phyloP scores from a whole-genome alignment of 176 grass and related monocot genomes.

The Rhynchospora pubera region DNA sequence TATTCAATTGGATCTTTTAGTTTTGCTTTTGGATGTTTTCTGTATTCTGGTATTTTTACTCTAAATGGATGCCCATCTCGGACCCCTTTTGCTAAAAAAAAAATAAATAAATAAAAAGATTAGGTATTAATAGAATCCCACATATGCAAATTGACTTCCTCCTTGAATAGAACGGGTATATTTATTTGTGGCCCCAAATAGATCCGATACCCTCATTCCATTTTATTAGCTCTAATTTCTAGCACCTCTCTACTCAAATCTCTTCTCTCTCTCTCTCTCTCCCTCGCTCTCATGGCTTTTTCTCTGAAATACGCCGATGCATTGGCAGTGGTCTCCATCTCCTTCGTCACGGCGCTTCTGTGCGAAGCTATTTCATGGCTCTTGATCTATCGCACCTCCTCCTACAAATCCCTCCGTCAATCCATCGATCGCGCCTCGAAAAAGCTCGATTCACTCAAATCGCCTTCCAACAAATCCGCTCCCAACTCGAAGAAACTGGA shows the following conservation, averaged over 20 bases:
- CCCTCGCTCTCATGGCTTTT: constrained; percentile 33
- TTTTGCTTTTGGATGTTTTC: too few species aligned
- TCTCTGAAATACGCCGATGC: constrained; percentile 62
- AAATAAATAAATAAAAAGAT: too few species aligned
- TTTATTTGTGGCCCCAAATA: background rate
- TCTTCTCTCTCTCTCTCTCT: background rate
- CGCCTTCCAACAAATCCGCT: constrained; percentile 13
- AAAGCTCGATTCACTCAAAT: constrained; percentile 94
- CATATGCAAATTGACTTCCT: background rate
- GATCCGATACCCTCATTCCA: background rate
- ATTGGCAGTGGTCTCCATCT: constrained; percentile 72
- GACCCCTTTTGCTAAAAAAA: too few species aligned
- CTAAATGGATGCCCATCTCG: too few species aligned
- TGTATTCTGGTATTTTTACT: too few species aligned
- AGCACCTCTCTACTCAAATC: background rate
- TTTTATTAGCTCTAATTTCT: background rate
- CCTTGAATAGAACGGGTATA: background rate
- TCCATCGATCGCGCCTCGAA: constrained; percentile 86
- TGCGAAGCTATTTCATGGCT: constrained; percentile 97
- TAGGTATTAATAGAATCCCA: background rate
- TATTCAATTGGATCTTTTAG: too few species aligned
- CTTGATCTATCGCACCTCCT: constrained; percentile 94
- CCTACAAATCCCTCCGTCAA: constrained; percentile 91
- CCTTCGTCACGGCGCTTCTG: constrained; percentile 59
- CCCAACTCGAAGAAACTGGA: constrained; percentile 71